Evolutionary conservation across 1,139 yeast species (phyloP).

Genomic region (Meyerozyma carpophila): DNA sequence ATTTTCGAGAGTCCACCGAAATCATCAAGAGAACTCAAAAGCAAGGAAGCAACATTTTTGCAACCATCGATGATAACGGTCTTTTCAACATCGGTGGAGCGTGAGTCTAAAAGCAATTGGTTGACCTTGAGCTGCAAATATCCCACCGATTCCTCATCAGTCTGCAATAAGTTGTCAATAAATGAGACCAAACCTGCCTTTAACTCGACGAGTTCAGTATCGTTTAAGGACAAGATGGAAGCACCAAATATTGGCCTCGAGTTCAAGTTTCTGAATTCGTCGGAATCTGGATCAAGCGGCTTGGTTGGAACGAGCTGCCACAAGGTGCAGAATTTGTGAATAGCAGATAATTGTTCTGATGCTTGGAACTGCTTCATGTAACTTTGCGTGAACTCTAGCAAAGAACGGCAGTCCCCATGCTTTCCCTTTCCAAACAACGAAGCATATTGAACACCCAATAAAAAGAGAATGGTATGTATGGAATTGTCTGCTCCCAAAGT

Average conservation of each 20-base stretch:
- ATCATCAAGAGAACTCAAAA: conserved; percentile 31
- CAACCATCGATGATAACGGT: conserved; percentile 34
- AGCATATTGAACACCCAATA: conserved; percentile 76
- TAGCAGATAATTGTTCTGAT: conserved; percentile 60
- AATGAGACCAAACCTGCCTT: conserved; percentile 52
- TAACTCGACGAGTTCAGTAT: conserved; percentile 44
- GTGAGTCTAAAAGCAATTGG: conserved; percentile 46
- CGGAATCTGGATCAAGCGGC: conserved; percentile 34
- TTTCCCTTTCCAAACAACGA: conserved; percentile 50
- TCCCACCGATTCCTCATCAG: conserved; percentile 35
- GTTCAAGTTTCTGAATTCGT: conserved; percentile 32
- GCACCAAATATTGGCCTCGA: conserved; percentile 63
- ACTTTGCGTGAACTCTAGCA: conserved; percentile 66
- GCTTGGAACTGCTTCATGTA: conserved; percentile 66
- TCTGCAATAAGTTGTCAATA: conserved; percentile 38
- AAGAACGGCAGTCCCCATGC: conserved; percentile 56
- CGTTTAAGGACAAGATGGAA: conserved; percentile 46
- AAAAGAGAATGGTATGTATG: conserved; percentile 66
- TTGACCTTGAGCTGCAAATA: conserved; percentile 57
- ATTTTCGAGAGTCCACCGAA: conserved; percentile 16
- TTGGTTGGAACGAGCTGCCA: conserved; percentile 47
- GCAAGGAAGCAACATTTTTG: conserved; percentile 35
- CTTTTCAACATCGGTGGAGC: conserved; percentile 23
- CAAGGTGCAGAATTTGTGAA: conserved; percentile 49
- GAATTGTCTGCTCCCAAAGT: conserved; percentile 71